Conservation (phyloP, 345 rosid genomes). For the Kernera saxatilis region DNA sequence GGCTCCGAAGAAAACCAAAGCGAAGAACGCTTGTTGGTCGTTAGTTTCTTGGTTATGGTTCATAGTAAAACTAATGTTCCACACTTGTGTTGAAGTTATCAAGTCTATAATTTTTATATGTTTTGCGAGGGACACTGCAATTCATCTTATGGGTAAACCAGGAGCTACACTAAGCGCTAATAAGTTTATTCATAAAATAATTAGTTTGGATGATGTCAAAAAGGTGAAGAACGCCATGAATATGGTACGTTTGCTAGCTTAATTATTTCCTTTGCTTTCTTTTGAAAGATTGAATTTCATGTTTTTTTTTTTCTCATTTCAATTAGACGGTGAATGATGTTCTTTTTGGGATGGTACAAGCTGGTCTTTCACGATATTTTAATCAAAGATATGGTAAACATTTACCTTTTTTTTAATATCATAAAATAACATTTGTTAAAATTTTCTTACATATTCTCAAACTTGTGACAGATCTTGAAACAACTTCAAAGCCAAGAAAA, state of each 20-base stretch:
- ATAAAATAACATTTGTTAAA: neutral
- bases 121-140: constrained; percentile 29
- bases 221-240: constrained; percentile 12
- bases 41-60: constrained; percentile 36
- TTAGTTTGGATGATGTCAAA: constrained; percentile 52
- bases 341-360: constrained; percentile 46
- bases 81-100: constrained; percentile 42
- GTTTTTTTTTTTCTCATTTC: neutral
- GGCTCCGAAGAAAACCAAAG: neutral
- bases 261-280: neutral
- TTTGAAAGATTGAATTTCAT: neutral
- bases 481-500: neutral
- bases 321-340: constrained; percentile 63
- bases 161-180: neutral
- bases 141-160: constrained; percentile 34
- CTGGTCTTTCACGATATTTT: constrained; percentile 51
- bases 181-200: constrained; percentile 37
- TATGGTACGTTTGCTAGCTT: neutral
- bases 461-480: constrained; percentile 1
- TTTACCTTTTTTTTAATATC: neutral
- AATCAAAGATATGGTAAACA: constrained; percentile 40
- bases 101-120: constrained; percentile 22
- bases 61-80: constrained; percentile 30
- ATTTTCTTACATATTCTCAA: neutral
- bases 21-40: neutral